A percentile compares a stretch with the other conserved stretches of the same genome.
Evolutionary conservation across 2,329 filamentous ascomycete genomes (phyloP).

Genomic region (Stagonosporopsis cucurbitacearum): DNA sequence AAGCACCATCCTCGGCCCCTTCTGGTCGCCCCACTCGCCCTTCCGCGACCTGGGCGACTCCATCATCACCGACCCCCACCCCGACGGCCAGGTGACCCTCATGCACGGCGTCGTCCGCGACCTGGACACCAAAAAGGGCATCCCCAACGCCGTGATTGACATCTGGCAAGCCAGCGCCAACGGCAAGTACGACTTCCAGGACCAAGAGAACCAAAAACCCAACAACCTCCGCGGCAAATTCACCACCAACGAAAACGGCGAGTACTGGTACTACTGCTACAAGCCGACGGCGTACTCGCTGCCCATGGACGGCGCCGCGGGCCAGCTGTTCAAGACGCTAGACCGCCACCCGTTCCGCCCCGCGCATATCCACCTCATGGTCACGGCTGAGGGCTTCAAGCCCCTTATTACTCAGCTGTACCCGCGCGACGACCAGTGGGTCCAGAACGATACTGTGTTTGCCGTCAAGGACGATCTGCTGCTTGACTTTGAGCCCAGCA

Average conservation of each 20-base stretch:
- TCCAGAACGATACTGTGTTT: slow-evolving; percentile 66
- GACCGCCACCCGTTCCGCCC: slow-evolving; percentile 67
- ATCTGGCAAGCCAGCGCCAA: slow-evolving; percentile 81
- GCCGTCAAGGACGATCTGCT: slow-evolving; percentile 67
- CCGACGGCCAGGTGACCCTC: slow-evolving; percentile 64
- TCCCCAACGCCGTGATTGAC: slow-evolving; percentile 73
- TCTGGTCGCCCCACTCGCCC: slow-evolving; percentile 77
- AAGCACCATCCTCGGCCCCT: slow-evolving; percentile 76
- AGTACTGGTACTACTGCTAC: slow-evolving; percentile 77
- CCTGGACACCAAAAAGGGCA: slow-evolving; percentile 69
- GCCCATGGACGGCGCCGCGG: slow-evolving; percentile 66
- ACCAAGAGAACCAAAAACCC: slow-evolving; percentile 71
- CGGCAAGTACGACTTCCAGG: slow-evolving; percentile 78
- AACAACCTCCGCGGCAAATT: slow-evolving; percentile 83
- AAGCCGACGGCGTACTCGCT: slow-evolving; percentile 76
- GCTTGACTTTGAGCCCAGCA: slow-evolving; percentile 62
- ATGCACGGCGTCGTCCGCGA: slow-evolving; percentile 75
- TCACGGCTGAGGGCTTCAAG: slow-evolving; percentile 62
- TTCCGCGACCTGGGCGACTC: slow-evolving; percentile 71
- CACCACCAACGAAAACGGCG: slow-evolving; percentile 71
- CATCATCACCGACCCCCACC: slow-evolving; percentile 69
- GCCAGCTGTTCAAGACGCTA: slow-evolving; percentile 59
- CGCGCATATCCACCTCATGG: slow-evolving; percentile 67
- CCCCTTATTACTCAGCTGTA: slow-evolving; percentile 65
- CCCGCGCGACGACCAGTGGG: slow-evolving; percentile 64